These are phyloP conservation scores for Amaranthus hypochondriacus DNA, from an alignment of 148 eudicot genomes.

Conservation along the genomic window DNA sequence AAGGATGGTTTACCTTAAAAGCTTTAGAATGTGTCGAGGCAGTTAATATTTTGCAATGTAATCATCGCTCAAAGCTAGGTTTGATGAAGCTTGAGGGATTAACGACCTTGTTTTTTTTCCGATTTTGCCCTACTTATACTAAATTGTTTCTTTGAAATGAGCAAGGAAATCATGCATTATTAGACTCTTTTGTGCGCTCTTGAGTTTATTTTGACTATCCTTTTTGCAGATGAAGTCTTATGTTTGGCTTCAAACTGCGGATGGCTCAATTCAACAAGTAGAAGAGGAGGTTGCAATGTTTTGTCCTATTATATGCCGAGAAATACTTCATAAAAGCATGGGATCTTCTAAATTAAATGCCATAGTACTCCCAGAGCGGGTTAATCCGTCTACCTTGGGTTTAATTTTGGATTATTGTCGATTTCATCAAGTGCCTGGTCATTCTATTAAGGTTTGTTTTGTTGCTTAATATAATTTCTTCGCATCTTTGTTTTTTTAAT, in stretches of 20 bases:
- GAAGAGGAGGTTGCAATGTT: conserved; percentile 83
- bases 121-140: too few relatives aligned
- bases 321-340: conserved; percentile 53
- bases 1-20: too few relatives aligned
- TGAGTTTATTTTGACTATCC: too few relatives aligned
- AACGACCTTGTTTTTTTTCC: too few relatives aligned
- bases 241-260: conserved; percentile 85
- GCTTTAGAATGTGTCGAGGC: too few relatives aligned
- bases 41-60: too few relatives aligned
- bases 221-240: conserved; percentile 57
- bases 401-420: conserved; percentile 85
- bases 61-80: too few relatives aligned
- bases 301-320: conserved; percentile 82
- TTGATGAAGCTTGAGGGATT: too few relatives aligned
- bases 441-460: conserved; percentile 67
- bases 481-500: neutral
- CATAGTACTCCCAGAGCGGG: conserved; percentile 74
- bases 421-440: conserved; percentile 87
- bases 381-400: conserved; percentile 66
- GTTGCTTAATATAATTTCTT: neutral
- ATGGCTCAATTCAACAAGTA: conserved; percentile 85
- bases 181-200: too few relatives aligned
- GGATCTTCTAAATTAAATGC: conserved; percentile 80
- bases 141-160: too few relatives aligned
- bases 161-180: too few relatives aligned